phyloP scores from a whole-genome alignment of 768 basidiomycete species.

The Infundibulicybe gibba region DNA sequence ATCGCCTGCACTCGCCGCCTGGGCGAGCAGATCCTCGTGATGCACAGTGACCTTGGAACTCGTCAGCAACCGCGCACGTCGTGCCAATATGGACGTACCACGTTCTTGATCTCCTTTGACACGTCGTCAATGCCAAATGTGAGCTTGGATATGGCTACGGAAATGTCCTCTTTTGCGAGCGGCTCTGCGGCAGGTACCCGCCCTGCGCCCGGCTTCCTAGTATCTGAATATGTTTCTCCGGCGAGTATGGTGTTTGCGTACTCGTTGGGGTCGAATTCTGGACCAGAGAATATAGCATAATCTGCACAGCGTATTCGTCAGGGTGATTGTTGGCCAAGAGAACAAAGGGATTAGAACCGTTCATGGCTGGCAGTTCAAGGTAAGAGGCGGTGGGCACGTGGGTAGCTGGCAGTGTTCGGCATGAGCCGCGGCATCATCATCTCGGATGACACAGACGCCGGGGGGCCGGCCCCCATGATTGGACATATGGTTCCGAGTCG shows the following conservation, averaged over 20 bases:
- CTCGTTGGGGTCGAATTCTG: conserved; percentile 81
- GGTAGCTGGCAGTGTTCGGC: too few species aligned
- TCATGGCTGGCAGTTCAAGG: too few species aligned
- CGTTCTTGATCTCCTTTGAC: conserved; percentile 80
- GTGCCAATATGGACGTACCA: conserved; percentile 50
- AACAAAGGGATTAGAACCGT: not conserved
- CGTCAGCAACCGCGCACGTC: conserved; percentile 6
- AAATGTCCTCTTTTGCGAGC: conserved; percentile 79
- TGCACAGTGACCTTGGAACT: conserved; percentile 70
- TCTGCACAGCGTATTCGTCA: conserved; percentile 35
- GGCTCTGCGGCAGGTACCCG: conserved; percentile 44
- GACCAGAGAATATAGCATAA: conserved; percentile 68
- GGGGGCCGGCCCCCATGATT: too few species aligned
- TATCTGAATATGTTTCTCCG: conserved; percentile 61
- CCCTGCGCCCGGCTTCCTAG: conserved; percentile 26
- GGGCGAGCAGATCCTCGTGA: conserved; percentile 77
- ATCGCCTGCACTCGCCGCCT: conserved; percentile 72
- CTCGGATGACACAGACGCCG: too few species aligned
- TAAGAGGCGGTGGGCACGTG: too few species aligned
- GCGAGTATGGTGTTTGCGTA: conserved; percentile 91
- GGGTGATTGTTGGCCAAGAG: not conserved
- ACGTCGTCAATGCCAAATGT: conserved; percentile 89
- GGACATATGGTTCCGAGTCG: too few species aligned
- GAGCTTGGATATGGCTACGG: conserved; percentile 84
- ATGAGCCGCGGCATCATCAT: too few species aligned